These are phyloP conservation scores for Cinchona pubescens DNA, from an alignment of 257 asterid genomes.

Conservation along the genomic window DNA sequence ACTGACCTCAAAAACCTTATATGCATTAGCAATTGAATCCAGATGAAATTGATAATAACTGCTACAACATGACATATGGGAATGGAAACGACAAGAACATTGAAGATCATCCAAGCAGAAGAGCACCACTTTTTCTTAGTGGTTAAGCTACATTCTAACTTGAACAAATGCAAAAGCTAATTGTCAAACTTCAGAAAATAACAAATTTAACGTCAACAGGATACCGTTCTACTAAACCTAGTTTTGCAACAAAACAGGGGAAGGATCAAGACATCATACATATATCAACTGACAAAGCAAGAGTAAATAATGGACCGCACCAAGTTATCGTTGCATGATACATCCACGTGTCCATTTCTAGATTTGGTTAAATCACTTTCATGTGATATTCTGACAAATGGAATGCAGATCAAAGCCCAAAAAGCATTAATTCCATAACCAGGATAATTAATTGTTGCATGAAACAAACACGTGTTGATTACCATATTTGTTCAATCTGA, in stretches of 20 bases:
- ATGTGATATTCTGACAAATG: neutral
- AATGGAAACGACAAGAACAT: neutral
- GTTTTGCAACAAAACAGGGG: neutral
- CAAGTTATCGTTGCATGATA: neutral
- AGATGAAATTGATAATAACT: neutral
- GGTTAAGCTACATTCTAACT: neutral
- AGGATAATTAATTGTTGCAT: neutral
- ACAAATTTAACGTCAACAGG: neutral
- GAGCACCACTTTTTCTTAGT: neutral
- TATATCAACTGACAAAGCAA: neutral
- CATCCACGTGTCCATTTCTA: neutral
- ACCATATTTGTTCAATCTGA: neutral
- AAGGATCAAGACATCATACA: neutral
- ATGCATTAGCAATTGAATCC: neutral
- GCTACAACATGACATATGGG: neutral
- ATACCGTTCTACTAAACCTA: neutral
- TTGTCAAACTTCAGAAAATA: neutral
- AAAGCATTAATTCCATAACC: neutral
- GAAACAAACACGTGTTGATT: neutral
- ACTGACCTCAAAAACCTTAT: neutral
- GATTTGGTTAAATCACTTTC: neutral
- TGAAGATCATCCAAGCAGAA: neutral
- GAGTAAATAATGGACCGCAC: neutral
- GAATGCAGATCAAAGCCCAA: neutral
- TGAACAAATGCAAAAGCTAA: neutral